Evolutionary conservation across 2,329 filamentous ascomycete genomes (phyloP), one percentile per base, ranked within the genome.

Genomic region (Dactylellina sp.): DNA sequence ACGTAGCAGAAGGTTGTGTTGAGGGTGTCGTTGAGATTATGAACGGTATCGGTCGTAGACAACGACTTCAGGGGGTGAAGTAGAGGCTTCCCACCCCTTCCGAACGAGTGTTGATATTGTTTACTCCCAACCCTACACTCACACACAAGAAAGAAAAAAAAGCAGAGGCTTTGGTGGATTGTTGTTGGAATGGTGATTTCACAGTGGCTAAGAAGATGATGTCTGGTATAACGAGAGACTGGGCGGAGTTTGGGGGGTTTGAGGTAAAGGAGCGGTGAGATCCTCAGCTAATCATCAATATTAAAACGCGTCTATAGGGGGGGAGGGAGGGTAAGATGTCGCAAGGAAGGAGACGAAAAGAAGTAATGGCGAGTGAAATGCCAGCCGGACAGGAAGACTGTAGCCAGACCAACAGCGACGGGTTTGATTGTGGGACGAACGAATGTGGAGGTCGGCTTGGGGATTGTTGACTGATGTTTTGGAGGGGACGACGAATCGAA

Each of bases 271-370:
- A 46, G 53, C 20, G 53, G 55, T 59, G 28, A 39, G 64, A 70
- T 61, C 64, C 55, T 70, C 64, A 70, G 56, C 46, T 70, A 70
- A 70, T 70, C 64, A 61, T 70, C 52, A 70, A 70, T 53, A 52
- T 28, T 22, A 53, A 60, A 55, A 70, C 64, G 64, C 64, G 64
- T 70, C 55, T 60, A 60, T 70, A 16, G 22, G 12, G 32, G 25
- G 20, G 42, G 22, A 20, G 28, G 25, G 18, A 40, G 35, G 28
- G 42, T 18, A 9, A 50, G 35, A 50, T 25, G 52, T 24, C 49
- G 37, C 35, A 37, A 62, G 25, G 32, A 7, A 32, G 39, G 50
- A 49, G 55, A 35, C 9, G 24, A 32, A 32, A 22, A 14, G 47
- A 35, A 35, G 20, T 20, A 22, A 14, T 28, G 12, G 9, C n/a